Evolutionary conservation across 352 stramenopile genomes (phyloP), one percentile per base, ranked within the genome.

Genomic region (Phytophthora palmivora): DNA sequence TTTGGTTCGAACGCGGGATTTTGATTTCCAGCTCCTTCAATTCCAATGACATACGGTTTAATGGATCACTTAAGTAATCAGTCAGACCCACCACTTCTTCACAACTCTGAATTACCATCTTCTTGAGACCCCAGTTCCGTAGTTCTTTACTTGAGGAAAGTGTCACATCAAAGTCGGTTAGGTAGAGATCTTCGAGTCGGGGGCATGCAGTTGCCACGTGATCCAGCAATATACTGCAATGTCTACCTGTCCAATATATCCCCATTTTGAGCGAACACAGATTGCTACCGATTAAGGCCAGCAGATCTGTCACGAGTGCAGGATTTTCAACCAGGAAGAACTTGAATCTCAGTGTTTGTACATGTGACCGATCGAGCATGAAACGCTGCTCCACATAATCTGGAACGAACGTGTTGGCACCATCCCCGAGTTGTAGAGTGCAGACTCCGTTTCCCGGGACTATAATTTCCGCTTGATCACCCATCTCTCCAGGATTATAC

Each of bases 311-410:
- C 8, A 58, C 11, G 16, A 49, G 38, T 6, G 33, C 15, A 4
- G 24, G 10, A 16, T 45, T 47, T 12, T 65, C 57, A 33, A 66
- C 26, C 11, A 60, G 47, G n/a, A 59, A 39, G 12, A 50, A 65
- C 3, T 59, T 32, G 21, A 65, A 30, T 5, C 8, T 22, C n/a
- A 66, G 48, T 0, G 32, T 42, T 14, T 11, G 30, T 15, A 62
- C 9, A 16, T 33, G 8, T 3, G 36, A 44, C 19, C 22, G n/a
- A 4, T 26, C 24, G 1, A 12, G 10, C 4, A 39, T 41, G 16
- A 12, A 19, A 32, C 32, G 30, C 22, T 6, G 19, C 28, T 3
- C 16, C 19, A 18, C 16, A 28, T 3, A 8, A 41, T 56, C 54
- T 3, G 12, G 21, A 30, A 56, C 7, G 19, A 28, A 49, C 16